Evolutionary conservation across 306 rosid genomes (phyloP).

Genomic region (Begonia loranthoides): DNA sequence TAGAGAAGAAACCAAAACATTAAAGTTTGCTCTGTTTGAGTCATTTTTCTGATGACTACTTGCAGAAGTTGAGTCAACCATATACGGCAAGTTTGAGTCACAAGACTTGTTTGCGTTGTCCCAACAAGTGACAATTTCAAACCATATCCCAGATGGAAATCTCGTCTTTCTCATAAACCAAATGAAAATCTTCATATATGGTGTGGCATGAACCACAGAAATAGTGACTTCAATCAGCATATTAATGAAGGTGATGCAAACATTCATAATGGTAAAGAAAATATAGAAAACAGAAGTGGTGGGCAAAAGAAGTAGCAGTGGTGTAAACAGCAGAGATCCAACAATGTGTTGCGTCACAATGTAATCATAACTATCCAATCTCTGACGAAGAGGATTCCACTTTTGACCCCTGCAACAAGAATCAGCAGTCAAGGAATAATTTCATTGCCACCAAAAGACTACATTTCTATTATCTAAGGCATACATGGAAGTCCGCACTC

Average conservation of each 20-base stretch:
- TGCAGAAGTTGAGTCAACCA: conserved; percentile 16
- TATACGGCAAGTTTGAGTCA: conserved; percentile 10
- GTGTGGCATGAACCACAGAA: conserved; percentile 76
- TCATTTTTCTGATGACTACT: conserved; percentile 22
- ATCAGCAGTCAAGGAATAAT: conserved; percentile 14
- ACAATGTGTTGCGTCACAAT: conserved; percentile 80
- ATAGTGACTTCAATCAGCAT: conserved; percentile 48
- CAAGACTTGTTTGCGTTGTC: conserved; percentile 18
- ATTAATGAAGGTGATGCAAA: conserved; percentile 50
- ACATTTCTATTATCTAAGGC: too few species aligned
- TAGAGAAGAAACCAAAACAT: conserved; percentile 56
- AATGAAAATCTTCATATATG: conserved; percentile 55
- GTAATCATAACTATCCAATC: conserved; percentile 89
- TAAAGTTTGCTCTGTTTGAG: conserved; percentile 20
- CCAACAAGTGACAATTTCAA: conserved; percentile 46
- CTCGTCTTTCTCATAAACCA: conserved; percentile 55
- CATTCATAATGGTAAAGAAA: conserved; percentile 65
- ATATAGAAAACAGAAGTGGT: conserved; percentile 84
- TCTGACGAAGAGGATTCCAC: conserved; percentile 91
- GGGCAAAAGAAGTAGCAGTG: conserved; percentile 68
- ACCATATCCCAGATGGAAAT: conserved; percentile 88
- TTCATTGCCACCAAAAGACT: background rate
- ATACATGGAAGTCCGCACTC: too few species aligned
- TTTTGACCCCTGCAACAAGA: conserved; percentile 72
- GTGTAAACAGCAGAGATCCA: conserved; percentile 83